These are phyloP conservation scores for Elsinoe ampelina DNA, from an alignment of 2,329 filamentous ascomycete species.

Conservation along the genomic window DNA sequence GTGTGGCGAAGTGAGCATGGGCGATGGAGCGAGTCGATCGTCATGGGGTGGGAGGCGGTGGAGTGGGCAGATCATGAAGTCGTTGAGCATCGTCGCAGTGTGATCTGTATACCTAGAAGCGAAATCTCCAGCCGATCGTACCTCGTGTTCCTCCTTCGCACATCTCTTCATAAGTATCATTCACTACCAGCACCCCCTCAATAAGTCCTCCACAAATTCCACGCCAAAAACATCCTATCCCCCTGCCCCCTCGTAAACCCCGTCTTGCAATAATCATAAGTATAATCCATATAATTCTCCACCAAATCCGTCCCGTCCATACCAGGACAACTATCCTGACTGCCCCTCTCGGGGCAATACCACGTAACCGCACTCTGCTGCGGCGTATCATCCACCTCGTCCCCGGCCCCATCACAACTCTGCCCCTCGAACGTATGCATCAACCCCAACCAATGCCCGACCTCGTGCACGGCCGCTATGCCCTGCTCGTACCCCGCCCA, in stretches of 20 bases:
- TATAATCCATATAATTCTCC: conserved; percentile 53
- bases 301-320: conserved; percentile 41
- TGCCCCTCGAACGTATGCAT: conserved; percentile 39
- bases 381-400: conserved; percentile 36
- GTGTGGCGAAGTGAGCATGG: neutral
- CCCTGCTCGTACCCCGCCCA: conserved; percentile 41
- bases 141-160: no score
- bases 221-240: conserved; percentile 31
- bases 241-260: conserved; percentile 43
- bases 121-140: neutral
- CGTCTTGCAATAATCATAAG: conserved; percentile 45
- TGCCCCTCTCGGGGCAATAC: no score
- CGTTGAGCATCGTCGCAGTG: no score
- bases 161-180: neutral
- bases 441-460: conserved; percentile 39
- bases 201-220: conserved; percentile 3
- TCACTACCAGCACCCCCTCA: neutral
- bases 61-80: no score
- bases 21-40: neutral
- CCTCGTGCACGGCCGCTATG: conserved; percentile 39
- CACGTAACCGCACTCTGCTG: conserved; percentile 25
- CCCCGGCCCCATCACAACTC: conserved; percentile 34
- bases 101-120: no score
- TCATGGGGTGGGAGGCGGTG: no score
- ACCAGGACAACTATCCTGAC: conserved; percentile 40